Evolutionary conservation across 2,329 filamentous ascomycete genomes (phyloP).

Genomic region (Aureobasidium musti): DNA sequence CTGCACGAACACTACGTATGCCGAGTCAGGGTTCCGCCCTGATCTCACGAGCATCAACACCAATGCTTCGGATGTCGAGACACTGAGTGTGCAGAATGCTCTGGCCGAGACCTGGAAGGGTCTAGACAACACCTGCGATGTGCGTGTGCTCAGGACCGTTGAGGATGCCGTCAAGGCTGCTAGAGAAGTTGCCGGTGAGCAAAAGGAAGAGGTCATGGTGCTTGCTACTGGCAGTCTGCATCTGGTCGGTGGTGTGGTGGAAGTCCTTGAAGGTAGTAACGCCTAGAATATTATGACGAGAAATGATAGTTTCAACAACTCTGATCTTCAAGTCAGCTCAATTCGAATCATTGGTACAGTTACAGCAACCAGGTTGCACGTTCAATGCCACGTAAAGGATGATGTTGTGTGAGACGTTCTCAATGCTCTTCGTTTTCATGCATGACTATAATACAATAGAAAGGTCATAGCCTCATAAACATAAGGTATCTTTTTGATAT

Average conservation of each 20-base stretch:
- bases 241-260: conserved; percentile 76
- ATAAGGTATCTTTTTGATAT: not conserved
- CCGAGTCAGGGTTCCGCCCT: conserved; percentile 60
- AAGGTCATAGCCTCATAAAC: conserved; percentile 18
- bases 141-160: conserved; percentile 65
- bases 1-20: conserved; percentile 73
- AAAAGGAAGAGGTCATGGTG: conserved; percentile 55
- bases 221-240: conserved; percentile 83
- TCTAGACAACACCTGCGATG: conserved; percentile 55
- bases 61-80: conserved; percentile 59
- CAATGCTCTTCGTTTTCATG: conserved; percentile 10
- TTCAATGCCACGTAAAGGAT: no score
- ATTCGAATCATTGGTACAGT: no score
- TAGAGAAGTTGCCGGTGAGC: conserved; percentile 43
- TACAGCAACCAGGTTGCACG: no score
- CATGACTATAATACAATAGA: conserved; percentile 20
- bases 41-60: conserved; percentile 65
- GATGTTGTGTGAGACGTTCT: no score
- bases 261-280: conserved; percentile 61
- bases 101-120: conserved; percentile 63
- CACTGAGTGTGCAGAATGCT: conserved; percentile 66
- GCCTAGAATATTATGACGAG: conserved; percentile 16
- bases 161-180: conserved; percentile 67
- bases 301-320: not conserved
- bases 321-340: no score